Evolutionary conservation across 805 yeast genomes (phyloP), one percentile per base, ranked within the genome.

Genomic region (Hanseniaspora opuntiae): DNA sequence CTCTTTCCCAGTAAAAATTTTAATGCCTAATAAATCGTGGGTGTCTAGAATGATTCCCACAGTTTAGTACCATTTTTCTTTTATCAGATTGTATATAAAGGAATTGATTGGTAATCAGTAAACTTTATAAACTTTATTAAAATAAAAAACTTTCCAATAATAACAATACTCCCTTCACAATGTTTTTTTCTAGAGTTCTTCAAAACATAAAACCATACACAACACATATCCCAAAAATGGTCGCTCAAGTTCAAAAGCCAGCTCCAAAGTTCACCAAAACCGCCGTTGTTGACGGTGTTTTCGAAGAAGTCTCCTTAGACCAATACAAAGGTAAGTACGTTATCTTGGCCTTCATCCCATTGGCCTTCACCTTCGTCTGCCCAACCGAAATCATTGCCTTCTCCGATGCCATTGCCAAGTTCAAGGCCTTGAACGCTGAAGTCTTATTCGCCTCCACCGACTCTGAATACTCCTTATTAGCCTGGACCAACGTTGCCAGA

Each of bases 301-400:
- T 93, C 69, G 97, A 93, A 77, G 97, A 93, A 67, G 78, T 93
- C 63, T 77, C 95, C 57, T 82, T 93, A 63, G 97, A 90, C 66
- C 84, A 86, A 74, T 93, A 83, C 86, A 83, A 83, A 76, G 98
- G 98, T 68, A 86, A 93, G 75, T 93, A 97, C 95, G 96, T 93
- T 62, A 74, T 93, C 60, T 78, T 93, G 66, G 97, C 94, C 59
- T 93, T 93, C 77, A 84, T 93, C 71, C 99, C 98, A 72, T 76
- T 90, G 79, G 98, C 98, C 52, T 93, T 93, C 89, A 93, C 99
- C 57, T 93, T 93, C 64, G 97, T 93, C 59, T 93, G 98, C 76
- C 98, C 99, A 72, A 93, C 98, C 62, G 97, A 93, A 78, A 89
- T 93, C 77, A 82, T 93, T 73, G 97, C 97, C 63, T 93, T 88